Conservation (phyloP, 306 rosid species). For the Arachis hypogaea region DNA sequence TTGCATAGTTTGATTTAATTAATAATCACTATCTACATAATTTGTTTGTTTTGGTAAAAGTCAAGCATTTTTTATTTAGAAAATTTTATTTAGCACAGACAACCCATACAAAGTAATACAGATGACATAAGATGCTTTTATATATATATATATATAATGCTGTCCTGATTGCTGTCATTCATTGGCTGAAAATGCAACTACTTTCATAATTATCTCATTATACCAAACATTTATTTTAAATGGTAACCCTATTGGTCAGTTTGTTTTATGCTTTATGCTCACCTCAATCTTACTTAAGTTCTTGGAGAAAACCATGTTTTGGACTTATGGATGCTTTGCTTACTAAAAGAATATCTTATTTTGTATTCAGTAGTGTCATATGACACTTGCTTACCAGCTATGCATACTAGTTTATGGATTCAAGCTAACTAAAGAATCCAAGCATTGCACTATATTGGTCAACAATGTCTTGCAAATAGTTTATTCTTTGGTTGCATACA, state of each 20-base stretch:
- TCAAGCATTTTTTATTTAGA: too few relatives aligned
- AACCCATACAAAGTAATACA: too few relatives aligned
- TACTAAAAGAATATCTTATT: not conserved
- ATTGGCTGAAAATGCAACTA: not conserved
- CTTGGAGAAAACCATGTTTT: not conserved
- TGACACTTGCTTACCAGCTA: conserved; percentile 5
- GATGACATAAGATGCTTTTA: not conserved
- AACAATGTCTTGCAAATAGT: conserved; percentile 15
- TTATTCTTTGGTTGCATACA: conserved; percentile 1
- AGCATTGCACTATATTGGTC: conserved; percentile 7
- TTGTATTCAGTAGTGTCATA: not conserved
- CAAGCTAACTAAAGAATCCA: not conserved
- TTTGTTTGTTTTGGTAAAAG: not conserved
- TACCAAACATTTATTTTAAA: not conserved
- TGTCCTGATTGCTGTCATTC: not conserved
- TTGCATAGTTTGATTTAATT: not conserved
- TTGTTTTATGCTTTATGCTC: not conserved
- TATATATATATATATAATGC: too few relatives aligned
- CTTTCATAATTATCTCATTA: not conserved
- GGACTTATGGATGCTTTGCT: not conserved
- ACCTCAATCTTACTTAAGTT: conserved; percentile 1
- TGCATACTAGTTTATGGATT: conserved; percentile 3
- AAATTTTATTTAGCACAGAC: not conserved
- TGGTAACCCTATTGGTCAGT: conserved; percentile 9
- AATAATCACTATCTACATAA: not conserved